Conservation (phyloP, 225 moss, liverwort and hornwort genomes). For the Polytrichum formosum region DNA sequence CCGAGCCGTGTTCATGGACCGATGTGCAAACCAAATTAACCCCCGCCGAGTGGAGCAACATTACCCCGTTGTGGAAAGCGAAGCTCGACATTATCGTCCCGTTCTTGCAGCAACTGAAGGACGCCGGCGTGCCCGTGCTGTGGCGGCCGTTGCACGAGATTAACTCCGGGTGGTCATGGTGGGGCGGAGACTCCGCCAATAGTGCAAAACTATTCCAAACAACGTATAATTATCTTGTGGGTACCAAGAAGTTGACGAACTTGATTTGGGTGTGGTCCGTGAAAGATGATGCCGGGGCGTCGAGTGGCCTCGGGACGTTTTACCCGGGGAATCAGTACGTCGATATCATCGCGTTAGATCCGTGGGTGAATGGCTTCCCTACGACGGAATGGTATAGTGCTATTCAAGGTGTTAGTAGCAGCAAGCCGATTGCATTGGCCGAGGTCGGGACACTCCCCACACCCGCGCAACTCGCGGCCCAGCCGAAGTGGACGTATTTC, state of each 20-base stretch:
- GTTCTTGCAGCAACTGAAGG: background rate
- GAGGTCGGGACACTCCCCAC: background rate
- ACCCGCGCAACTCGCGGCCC: background rate
- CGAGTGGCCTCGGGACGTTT: background rate
- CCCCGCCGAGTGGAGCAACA: background rate
- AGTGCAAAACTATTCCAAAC: background rate
- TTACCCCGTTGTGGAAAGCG: background rate
- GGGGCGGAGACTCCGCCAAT: background rate
- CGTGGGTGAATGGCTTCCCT: background rate
- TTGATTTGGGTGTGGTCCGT: conserved; percentile 4
- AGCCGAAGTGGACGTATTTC: background rate
- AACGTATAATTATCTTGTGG: background rate
- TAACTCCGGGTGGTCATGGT: background rate
- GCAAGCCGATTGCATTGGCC: background rate
- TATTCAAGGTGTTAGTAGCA: background rate
- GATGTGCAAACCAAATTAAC: background rate
- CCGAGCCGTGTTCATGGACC: background rate
- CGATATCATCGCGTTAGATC: background rate
- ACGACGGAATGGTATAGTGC: background rate
- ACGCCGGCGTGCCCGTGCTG: background rate
- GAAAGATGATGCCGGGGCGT: background rate
- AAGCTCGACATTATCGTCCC: background rate
- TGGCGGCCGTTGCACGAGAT: conserved; percentile 6
- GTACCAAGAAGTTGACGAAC: background rate
- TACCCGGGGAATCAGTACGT: background rate